phyloP scores from a whole-genome alignment of 2,329 filamentous ascomycete genomes.

The Scolecobasidium constrictum region DNA sequence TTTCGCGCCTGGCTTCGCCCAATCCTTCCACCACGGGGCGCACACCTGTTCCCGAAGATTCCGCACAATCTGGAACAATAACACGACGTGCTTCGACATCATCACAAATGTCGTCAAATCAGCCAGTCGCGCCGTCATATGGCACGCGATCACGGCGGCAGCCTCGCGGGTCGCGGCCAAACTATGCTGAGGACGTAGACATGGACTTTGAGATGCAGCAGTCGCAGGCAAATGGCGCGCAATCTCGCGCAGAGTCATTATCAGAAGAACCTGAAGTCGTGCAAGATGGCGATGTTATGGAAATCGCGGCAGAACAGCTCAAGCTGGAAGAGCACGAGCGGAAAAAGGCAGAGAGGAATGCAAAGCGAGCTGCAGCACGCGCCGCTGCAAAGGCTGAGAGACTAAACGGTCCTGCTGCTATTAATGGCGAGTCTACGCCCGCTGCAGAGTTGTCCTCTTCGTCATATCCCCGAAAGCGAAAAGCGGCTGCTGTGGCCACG shows the following conservation, averaged over 20 bases:
- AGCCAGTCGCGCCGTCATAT: conserved; percentile 36
- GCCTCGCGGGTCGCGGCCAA: conserved; percentile 66
- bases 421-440: conserved; percentile 2
- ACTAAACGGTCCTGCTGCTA: conserved; percentile 7
- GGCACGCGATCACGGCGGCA: conserved; percentile 91
- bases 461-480: conserved; percentile 9
- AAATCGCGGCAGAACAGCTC: neutral
- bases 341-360: neutral
- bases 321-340: neutral
- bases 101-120: conserved; percentile 6
- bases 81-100: conserved; percentile 8
- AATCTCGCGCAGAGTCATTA: neutral
- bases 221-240: neutral
- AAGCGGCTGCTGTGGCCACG: conserved; percentile 12
- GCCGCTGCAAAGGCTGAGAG: neutral
- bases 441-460: neutral
- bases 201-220: conserved; percentile 66
- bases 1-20: conserved; percentile 6
- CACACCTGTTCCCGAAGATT: conserved; percentile 6
- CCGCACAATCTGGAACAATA: conserved; percentile 7
- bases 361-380: neutral
- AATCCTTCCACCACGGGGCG: neutral
- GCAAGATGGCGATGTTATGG: neutral
- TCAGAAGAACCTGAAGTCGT: neutral
- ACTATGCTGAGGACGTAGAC: conserved; percentile 94